phyloP scores from a whole-genome alignment of 495 filamentous ascomycete species.

The Thermochaetoides thermophila region DNA sequence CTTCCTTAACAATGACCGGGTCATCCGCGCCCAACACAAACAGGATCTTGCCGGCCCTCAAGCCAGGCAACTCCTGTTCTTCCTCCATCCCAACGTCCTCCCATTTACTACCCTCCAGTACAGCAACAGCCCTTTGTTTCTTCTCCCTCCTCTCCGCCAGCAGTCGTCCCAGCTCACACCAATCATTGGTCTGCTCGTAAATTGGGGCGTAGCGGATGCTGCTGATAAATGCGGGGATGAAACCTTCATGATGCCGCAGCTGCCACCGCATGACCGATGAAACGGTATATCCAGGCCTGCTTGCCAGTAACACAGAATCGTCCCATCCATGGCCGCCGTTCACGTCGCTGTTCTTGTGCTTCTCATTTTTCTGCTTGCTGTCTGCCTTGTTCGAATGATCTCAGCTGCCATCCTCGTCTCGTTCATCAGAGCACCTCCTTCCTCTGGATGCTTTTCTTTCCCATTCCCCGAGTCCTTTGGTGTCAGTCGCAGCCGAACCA shows the following conservation, averaged over 20 bases:
- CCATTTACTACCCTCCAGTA: too few relatives aligned
- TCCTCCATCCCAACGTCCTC: too few relatives aligned
- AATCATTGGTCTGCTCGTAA: constrained; percentile 40
- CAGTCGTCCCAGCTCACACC: constrained; percentile 39
- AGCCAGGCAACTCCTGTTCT: constrained; percentile 13
- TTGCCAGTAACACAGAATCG: constrained; percentile 26
- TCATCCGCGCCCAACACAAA: constrained; percentile 40
- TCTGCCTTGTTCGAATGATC: constrained; percentile 7
- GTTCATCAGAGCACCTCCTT: too few relatives aligned
- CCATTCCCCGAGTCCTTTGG: constrained; percentile 4
- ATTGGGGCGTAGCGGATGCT: constrained; percentile 39
- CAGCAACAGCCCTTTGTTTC: constrained; percentile 2
- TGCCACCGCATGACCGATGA: constrained; percentile 40
- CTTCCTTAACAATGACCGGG: constrained; percentile 35
- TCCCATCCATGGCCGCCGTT: constrained; percentile 25
- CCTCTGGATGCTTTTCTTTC: too few relatives aligned
- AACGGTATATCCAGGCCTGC: constrained; percentile 24
- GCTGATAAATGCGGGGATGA: constrained; percentile 39
- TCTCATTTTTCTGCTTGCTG: constrained; percentile 4
- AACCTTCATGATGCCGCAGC: constrained; percentile 38
- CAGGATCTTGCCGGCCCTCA: constrained; percentile 34
- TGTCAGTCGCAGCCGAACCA: constrained; percentile 42
- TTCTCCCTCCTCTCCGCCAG: constrained; percentile 28
- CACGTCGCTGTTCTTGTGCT: constrained; percentile 17
- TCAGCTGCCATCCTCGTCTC: constrained; percentile 17